Evolutionary conservation across 2,329 filamentous ascomycete genomes (phyloP), one percentile per base, ranked within the genome.

Genomic region (Paracorniculantispora psalliotae): DNA sequence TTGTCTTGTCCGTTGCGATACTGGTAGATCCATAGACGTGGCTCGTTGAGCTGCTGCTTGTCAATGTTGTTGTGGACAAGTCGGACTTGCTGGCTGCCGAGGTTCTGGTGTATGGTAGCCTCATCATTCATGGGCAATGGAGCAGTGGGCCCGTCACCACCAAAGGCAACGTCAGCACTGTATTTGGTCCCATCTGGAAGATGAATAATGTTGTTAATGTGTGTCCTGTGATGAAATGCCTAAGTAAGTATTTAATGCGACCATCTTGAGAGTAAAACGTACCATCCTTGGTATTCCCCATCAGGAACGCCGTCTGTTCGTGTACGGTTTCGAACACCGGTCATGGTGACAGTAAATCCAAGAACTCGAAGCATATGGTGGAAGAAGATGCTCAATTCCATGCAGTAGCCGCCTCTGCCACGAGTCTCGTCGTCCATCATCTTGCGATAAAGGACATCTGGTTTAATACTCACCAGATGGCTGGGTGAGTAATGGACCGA

Each of bases 91-190:
- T 84, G 80, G 1, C 79, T 74, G 10, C 80, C 81, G 2, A 86
- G 72, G 66, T 84, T 82, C 56, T 69, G 61, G 43, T 75, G 72
- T 3, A 76, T 65, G 9, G 71, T 66, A 2, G 71, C 71, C 15
- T 15, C 28, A 6, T 78, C 71, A 25, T 76, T 67, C 2, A 90
- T 72, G 1, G 78, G 79, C 35, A 89, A 68, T 4, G 86, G 85
- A 9, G 72, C 72, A 0, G 81, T 85, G 0, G 84, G 76, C 1
- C 82, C 81, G 63, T 86, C 82, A n/a, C 81, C 82, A 21, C 86
- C 87, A 65, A 90, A 89, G 1, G 81, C 85, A 4, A 87, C 81
- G 67, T 90, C 87, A 4, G 82, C 72, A 68, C 80, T 73, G 67
- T 81, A 85, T 61, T 75, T 73, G 43, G 75, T 75, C 15, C 73